Base-by-base conservation (phyloP, 177 flowering plant species). In the Vitis hybrid region DNA sequence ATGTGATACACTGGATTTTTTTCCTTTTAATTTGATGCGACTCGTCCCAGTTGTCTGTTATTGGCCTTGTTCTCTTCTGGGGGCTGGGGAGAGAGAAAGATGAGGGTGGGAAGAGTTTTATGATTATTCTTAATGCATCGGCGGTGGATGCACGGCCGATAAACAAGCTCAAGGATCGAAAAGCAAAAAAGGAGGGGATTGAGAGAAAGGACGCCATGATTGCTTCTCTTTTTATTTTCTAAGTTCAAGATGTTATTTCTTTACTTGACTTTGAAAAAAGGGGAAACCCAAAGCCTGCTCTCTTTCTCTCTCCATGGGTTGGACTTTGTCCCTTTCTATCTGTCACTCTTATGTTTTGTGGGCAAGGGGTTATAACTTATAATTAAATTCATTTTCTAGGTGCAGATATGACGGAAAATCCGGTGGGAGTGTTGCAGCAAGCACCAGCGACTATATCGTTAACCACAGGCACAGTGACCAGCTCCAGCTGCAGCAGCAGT, bases 331-430 rank as follows among this genome's bases (percentile, higher is more conserved):
- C 5, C 5, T 31, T 19, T 61, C 48, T 63, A 48, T 15, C 59
- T 18, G 6, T 29, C 7, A 18, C 50, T 61, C 11, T 49, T 49
- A 18, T 2, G 51, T 48, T 54, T 2, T 60, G 31, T 12, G 6
- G 11, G 29, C 29, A 26, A 26, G 29, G 29, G 29, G 3, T 26
- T 26, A 26, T 26, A 26, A 60, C 18, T 39, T 6, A 39, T 39
- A 39, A 39, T 45, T 19, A 5, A 8, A 16, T 31, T 72, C 26
- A 2, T 9, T 53, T 50, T 67, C 29, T 54, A 14, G 58, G 60
- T 10, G 26, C 84, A 88, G 95, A 92, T 56, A 63, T 79, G 72
- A 81, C 85, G 8, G 89, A 82, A 22, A 86, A 80, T 65, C 74
- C 79, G 9, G 63, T 67, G 3, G 77, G 50, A 15, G 63, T 60